Conservation (phyloP, 2,329 filamentous ascomycete species). For the Arthrobotrys sphaeroides region DNA sequence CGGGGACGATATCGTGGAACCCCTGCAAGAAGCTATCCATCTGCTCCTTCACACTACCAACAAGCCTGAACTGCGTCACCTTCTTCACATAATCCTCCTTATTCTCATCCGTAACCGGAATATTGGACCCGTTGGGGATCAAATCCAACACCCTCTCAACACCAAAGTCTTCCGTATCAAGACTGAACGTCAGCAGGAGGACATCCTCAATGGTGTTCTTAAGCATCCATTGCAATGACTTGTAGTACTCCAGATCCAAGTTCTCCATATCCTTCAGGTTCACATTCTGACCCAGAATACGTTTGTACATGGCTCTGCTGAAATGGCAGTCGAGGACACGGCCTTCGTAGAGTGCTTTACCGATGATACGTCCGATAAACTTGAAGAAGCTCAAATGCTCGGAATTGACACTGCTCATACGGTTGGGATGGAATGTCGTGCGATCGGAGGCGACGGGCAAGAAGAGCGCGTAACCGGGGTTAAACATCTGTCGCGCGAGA, state of each 20-base stretch:
- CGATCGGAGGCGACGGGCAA: conserved; percentile 95
- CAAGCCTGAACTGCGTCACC: conserved; percentile 91
- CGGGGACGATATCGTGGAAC: conserved; percentile 97
- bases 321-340: conserved; percentile 98
- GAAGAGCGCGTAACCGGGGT: conserved; percentile 95
- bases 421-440: conserved; percentile 98
- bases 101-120: conserved; percentile 95
- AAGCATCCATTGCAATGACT: conserved; percentile 97
- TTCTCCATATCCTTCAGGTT: conserved; percentile 99
- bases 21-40: conserved; percentile 92
- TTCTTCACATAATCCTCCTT: conserved; percentile 97
- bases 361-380: conserved; percentile 97
- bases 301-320: conserved; percentile 97
- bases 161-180: conserved; percentile 93
- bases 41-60: conserved; percentile 91
- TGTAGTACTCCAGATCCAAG: conserved; percentile 98
- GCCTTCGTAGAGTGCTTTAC: conserved; percentile 95
- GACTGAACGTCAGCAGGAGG: conserved; percentile 93
- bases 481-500: conserved; percentile 97
- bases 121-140: conserved; percentile 84
- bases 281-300: conserved; percentile 91
- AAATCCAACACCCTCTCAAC: conserved; percentile 88
- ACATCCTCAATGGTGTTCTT: conserved; percentile 99
- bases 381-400: conserved; percentile 99
- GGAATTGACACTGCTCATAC: conserved; percentile 89